A percentile compares a stretch with the other conserved stretches of the same genome.
Conservation (phyloP, 2,329 filamentous ascomycete genomes). For the Nemania sp. region DNA sequence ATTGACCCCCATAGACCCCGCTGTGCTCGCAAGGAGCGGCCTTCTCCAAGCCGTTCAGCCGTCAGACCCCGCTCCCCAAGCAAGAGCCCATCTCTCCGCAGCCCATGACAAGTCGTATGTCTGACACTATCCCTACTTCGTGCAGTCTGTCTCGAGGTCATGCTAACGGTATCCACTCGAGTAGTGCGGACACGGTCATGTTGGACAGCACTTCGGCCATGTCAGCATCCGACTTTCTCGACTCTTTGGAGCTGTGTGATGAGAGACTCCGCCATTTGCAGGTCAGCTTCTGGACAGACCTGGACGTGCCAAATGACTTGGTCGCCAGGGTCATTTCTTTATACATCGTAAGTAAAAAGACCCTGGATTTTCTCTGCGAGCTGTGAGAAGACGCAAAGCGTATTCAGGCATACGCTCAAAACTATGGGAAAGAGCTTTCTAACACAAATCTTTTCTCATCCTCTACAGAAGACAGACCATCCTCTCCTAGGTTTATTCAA, state of each 20-base stretch:
- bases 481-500: constrained; percentile 45
- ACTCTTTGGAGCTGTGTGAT: constrained; percentile 13
- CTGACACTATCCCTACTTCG: no score
- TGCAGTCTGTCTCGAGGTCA: no score
- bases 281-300: constrained; percentile 20
- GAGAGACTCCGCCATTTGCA: constrained; percentile 14
- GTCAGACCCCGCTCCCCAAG: no score
- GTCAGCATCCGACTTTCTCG: background rate
- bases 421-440: no score
- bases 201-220: no score
- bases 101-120: no score
- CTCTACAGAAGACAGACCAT: constrained; percentile 42
- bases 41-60: no score
- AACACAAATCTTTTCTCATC: background rate
- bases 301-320: constrained; percentile 16
- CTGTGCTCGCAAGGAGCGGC: no score
- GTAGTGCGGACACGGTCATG: constrained; percentile 4
- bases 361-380: background rate
- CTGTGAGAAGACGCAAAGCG: no score
- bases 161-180: no score
- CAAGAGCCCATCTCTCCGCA: no score
- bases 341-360: constrained; percentile 22
- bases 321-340: constrained; percentile 22
- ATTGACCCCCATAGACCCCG: no score
- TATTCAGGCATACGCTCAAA: background rate